A percentile compares a stretch with the other conserved stretches of the same genome.
These are phyloP conservation scores for Corymbia citriodora DNA, from an alignment of 441 rosid genomes.

Conservation along the genomic window DNA sequence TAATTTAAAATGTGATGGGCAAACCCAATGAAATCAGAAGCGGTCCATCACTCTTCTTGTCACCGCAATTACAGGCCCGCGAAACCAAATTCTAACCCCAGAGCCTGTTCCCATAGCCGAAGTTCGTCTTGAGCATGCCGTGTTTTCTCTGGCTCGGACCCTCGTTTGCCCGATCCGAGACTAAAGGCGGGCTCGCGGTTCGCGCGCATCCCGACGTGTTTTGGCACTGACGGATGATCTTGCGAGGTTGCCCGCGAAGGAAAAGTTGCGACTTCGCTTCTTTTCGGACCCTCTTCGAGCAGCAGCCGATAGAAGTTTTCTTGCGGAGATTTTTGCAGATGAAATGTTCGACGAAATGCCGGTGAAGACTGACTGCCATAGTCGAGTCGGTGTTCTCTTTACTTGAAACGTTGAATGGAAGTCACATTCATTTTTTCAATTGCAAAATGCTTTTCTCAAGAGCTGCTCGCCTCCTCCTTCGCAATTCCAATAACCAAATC, in stretches of 20 bases:
- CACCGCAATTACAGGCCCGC: background rate
- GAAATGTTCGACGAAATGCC: background rate
- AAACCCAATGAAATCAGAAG: background rate
- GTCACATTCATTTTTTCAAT: background rate
- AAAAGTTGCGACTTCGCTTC: background rate
- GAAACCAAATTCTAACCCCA: background rate
- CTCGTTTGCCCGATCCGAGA: background rate
- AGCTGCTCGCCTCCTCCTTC: background rate
- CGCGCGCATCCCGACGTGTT: background rate
- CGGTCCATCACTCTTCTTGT: background rate
- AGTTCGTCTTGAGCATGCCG: background rate
- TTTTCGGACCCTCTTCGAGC: background rate
- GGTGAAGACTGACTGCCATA: background rate
- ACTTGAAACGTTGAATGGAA: background rate
- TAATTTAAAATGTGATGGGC: background rate
- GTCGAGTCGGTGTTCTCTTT: background rate
- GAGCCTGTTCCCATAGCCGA: background rate
- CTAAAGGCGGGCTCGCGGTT: too few species aligned
- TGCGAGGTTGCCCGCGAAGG: background rate
- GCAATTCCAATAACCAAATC: background rate
- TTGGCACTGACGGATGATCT: background rate
- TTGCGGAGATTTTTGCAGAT: background rate
- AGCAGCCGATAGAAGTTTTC: background rate
- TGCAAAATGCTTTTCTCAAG: background rate
- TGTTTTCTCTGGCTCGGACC: background rate